Conservation (phyloP, 2,329 filamentous ascomycete genomes). For the Myrmaecium sp. region DNA sequence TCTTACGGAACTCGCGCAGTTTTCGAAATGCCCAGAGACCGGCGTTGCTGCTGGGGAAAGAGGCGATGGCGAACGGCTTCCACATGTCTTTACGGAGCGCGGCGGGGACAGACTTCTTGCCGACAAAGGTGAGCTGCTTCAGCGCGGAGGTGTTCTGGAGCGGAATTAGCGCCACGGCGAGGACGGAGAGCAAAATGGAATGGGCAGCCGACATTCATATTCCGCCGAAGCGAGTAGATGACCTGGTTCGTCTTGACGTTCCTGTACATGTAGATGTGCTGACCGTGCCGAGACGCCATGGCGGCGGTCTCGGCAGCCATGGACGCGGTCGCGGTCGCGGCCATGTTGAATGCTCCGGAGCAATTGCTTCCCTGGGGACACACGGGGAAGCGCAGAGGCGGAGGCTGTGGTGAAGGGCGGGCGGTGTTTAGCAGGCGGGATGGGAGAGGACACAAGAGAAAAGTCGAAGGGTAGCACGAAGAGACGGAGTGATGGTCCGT, state of each 20-base stretch:
- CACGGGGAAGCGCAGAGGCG: too few species aligned
- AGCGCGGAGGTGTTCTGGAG: constrained; percentile 13
- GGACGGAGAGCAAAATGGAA: background rate
- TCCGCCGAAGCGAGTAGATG: constrained; percentile 42
- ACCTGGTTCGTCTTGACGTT: constrained; percentile 47
- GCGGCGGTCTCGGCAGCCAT: too few species aligned
- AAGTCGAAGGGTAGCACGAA: too few species aligned
- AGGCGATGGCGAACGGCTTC: constrained; percentile 41
- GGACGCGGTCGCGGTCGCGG: too few species aligned
- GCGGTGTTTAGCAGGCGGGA: too few species aligned
- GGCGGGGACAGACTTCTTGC: constrained; percentile 45
- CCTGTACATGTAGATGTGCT: constrained; percentile 45
- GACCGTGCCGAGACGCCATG: too few species aligned
- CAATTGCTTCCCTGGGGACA: too few species aligned
- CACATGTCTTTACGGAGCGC: constrained; percentile 45
- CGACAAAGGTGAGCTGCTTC: constrained; percentile 42
- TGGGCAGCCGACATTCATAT: constrained; percentile 31
- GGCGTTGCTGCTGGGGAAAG: constrained; percentile 31
- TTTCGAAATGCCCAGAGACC: constrained; percentile 40
- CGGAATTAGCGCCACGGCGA: constrained; percentile 2
- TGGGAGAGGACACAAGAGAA: too few species aligned
- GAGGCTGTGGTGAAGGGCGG: too few species aligned
- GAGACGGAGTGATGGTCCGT: too few species aligned
- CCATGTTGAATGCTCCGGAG: too few species aligned
- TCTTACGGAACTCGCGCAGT: constrained; percentile 41